Evolutionary conservation across 1,284 basidiomycete species (phyloP).

Genomic region (Pyrrhoderma lamaoense): DNA sequence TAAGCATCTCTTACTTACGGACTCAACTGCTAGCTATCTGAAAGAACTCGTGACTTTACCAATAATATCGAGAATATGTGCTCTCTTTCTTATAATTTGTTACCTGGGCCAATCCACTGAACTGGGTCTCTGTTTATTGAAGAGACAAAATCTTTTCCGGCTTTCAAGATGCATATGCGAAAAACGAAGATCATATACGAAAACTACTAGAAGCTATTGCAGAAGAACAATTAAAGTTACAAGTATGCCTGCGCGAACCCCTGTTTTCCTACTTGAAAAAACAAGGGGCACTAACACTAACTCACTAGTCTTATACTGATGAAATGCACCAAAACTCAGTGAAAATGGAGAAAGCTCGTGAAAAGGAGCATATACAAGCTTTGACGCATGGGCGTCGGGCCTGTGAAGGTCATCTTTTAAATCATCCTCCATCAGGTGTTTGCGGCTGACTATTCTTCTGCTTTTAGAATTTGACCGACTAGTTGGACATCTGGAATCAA

Average conservation of each 20-base stretch:
- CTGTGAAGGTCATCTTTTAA: constrained; percentile 12
- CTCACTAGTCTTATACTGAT: constrained; percentile 1
- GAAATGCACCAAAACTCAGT: not conserved
- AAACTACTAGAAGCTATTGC: constrained; percentile 15
- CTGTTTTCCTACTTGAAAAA: not conserved
- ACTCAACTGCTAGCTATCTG: constrained; percentile 7
- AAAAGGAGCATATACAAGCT: constrained; percentile 16
- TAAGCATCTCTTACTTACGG: not conserved
- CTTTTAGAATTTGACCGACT: too few species aligned
- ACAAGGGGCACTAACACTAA: not conserved
- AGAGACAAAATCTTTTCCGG: constrained; percentile 14
- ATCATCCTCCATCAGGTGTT: too few species aligned
- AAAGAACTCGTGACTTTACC: constrained; percentile 10
- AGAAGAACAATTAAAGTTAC: constrained; percentile 13
- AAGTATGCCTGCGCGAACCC: not conserved
- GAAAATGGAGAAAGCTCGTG: constrained; percentile 9
- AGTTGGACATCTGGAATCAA: too few species aligned
- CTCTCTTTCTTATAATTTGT: not conserved
- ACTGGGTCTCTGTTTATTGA: not conserved
- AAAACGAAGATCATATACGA: constrained; percentile 14
- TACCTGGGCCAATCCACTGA: not conserved
- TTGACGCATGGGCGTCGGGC: constrained; percentile 15
- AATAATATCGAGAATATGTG: constrained; percentile 13
- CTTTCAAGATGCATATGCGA: constrained; percentile 14
- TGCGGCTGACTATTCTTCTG: too few species aligned